A percentile compares a stretch with the other conserved stretches of the same genome.
Conservation (phyloP, 768 basidiomycete species). For the Termitomyces sp. region DNA sequence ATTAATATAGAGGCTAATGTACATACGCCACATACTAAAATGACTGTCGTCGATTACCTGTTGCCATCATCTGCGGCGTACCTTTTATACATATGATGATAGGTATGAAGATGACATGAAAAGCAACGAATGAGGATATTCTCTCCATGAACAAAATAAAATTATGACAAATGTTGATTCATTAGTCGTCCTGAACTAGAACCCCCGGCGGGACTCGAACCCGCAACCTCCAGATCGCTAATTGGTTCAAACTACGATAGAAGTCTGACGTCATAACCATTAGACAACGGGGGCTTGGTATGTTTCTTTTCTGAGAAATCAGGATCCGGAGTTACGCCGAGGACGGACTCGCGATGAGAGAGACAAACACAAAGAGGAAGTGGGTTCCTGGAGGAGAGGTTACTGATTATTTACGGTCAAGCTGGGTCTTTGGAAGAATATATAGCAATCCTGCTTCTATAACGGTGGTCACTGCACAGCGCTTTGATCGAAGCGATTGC, state of each 20-base stretch:
- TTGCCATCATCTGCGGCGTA: too few species aligned
- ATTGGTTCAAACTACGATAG: constrained; percentile 37
- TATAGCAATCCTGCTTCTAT: not conserved
- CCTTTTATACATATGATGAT: not conserved
- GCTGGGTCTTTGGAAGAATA: not conserved
- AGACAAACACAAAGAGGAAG: not conserved
- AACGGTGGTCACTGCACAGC: too few species aligned
- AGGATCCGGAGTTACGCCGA: not conserved
- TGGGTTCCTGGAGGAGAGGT: not conserved
- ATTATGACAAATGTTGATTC: too few species aligned
- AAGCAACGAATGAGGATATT: too few species aligned
- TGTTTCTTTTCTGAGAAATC: rapidly evolving
- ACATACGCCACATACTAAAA: not conserved
- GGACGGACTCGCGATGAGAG: not conserved
- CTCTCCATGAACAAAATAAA: not conserved
- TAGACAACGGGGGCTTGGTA: constrained; percentile 75
- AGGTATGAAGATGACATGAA: not conserved
- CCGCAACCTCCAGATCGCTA: constrained; percentile 75
- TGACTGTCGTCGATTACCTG: not conserved
- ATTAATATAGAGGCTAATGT: not conserved
- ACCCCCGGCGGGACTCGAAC: constrained; percentile 87
- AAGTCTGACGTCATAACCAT: constrained; percentile 93
- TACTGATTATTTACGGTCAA: not conserved
- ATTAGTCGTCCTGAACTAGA: constrained; percentile 16
- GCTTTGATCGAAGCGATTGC: not conserved